Conservation (phyloP, 768 basidiomycete species). For the Omphalotus guepiniiformis region DNA sequence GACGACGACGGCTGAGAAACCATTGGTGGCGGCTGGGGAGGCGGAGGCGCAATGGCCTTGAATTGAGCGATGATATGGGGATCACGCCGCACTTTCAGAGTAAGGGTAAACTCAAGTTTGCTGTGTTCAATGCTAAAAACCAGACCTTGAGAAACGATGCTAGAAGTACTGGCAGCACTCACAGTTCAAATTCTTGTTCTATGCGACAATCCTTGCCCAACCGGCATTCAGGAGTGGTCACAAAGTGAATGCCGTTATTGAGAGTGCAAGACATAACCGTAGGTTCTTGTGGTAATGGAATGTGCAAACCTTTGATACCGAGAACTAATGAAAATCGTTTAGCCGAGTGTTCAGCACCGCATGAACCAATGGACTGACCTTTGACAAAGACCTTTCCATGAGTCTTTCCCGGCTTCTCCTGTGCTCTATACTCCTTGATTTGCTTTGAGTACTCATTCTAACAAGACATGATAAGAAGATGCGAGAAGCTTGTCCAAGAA, state of each 20-base stretch:
- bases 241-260: conserved; percentile 96
- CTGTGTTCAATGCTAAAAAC: conserved; percentile 76
- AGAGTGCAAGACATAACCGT: conserved; percentile 82
- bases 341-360: conserved; percentile 4
- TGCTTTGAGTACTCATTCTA: conserved; percentile 95
- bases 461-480: conserved; percentile 1
- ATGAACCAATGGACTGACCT: conserved; percentile 41
- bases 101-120: conserved; percentile 93
- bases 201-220: conserved; percentile 58
- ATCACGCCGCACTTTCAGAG: conserved; percentile 81
- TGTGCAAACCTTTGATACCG: conserved; percentile 63
- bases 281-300: conserved; percentile 75
- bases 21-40: conserved; percentile 36
- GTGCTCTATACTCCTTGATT: conserved; percentile 73
- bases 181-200: conserved; percentile 91
- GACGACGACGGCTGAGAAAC: conserved; percentile 44
- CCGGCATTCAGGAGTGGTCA: conserved; percentile 80
- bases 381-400: conserved; percentile 94
- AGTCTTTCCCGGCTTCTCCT: conserved; percentile 74
- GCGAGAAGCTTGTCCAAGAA: conserved; percentile 4
- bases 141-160: background rate
- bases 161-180: conserved; percentile 25
- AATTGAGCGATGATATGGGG: conserved; percentile 80
- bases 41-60: conserved; percentile 54
- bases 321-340: conserved; percentile 49